Evolutionary conservation across 2,329 filamentous ascomycete species (phyloP).

Genomic region (Mollisia scopiformis): DNA sequence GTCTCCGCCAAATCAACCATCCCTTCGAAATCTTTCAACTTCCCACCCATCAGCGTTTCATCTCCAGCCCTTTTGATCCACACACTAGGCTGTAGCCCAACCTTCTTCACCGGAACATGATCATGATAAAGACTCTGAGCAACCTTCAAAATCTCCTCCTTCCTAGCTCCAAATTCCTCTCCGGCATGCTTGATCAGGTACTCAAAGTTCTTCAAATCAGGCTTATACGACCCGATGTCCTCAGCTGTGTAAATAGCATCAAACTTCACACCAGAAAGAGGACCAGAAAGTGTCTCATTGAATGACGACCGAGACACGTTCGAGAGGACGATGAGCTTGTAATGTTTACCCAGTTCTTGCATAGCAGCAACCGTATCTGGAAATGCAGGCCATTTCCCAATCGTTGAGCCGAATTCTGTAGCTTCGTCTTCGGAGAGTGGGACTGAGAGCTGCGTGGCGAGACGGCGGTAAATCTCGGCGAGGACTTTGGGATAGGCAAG

Average conservation of each 20-base stretch:
- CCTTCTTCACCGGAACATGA: constrained; percentile 63
- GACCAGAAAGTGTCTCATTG: constrained; percentile 44
- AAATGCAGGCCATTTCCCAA: constrained; percentile 51
- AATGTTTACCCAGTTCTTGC: constrained; percentile 44
- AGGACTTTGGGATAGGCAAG: constrained; percentile 56
- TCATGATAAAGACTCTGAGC: constrained; percentile 74
- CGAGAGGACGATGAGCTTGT: constrained; percentile 56
- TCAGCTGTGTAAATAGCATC: constrained; percentile 70
- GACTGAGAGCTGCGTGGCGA: constrained; percentile 40
- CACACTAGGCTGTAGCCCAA: constrained; percentile 55
- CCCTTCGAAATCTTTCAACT: constrained; percentile 9
- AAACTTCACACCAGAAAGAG: constrained; percentile 53
- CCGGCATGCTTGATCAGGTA: constrained; percentile 61
- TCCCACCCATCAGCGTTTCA: constrained; percentile 17
- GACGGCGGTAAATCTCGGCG: constrained; percentile 39
- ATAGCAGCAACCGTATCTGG: constrained; percentile 51
- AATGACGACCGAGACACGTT: constrained; percentile 61
- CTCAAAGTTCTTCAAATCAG: constrained; percentile 65
- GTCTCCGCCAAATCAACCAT: constrained; percentile 12
- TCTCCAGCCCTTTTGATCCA: constrained; percentile 60
- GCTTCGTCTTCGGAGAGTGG: constrained; percentile 32
- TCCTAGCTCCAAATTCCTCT: constrained; percentile 57
- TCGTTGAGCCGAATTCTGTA: constrained; percentile 44
- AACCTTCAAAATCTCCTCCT: constrained; percentile 61
- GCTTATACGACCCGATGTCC: constrained; percentile 74